Conservation (phyloP, 129 eudicot genomes). For the Cynara cardunculus region DNA sequence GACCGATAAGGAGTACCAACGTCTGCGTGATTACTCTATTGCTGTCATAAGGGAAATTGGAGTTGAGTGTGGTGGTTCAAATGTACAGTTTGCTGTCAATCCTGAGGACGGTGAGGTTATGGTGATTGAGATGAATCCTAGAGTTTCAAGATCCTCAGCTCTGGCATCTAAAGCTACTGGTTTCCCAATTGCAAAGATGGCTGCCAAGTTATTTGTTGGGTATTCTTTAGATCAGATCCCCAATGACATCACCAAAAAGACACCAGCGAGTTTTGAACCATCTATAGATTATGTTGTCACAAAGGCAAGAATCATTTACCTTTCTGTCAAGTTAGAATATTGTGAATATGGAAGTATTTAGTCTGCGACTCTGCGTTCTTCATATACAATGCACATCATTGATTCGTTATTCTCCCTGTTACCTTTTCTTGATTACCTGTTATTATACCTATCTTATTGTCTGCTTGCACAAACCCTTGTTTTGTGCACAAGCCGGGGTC, state of each 20-base stretch:
- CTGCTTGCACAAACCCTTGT: too few relatives aligned
- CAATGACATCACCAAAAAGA: conserved; percentile 66
- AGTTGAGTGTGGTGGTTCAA: conserved; percentile 98
- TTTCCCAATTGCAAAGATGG: conserved; percentile 95
- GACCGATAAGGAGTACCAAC: conserved; percentile 93
- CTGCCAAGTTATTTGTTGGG: conserved; percentile 96
- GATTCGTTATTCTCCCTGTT: background rate
- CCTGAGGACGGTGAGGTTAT: conserved; percentile 92
- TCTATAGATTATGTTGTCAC: conserved; percentile 93
- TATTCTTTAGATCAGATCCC: conserved; percentile 98
- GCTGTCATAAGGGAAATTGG: conserved; percentile 98
- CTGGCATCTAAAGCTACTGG: conserved; percentile 98
- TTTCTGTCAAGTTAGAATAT: background rate
- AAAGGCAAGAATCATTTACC: conserved; percentile 49
- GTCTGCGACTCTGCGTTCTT: background rate
- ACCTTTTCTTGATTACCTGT: background rate
- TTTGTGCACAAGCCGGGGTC: too few relatives aligned
- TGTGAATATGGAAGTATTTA: too few relatives aligned
- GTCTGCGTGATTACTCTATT: conserved; percentile 87
- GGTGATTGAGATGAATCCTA: conserved; percentile 97
- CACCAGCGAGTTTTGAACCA: conserved; percentile 97
- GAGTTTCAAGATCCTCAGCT: conserved; percentile 94
- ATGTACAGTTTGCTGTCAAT: conserved; percentile 94
- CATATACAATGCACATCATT: background rate
- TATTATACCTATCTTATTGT: background rate